Evolutionary conservation across 2,329 filamentous ascomycete genomes (phyloP).

Genomic region (Graphilbum fragrans): DNA sequence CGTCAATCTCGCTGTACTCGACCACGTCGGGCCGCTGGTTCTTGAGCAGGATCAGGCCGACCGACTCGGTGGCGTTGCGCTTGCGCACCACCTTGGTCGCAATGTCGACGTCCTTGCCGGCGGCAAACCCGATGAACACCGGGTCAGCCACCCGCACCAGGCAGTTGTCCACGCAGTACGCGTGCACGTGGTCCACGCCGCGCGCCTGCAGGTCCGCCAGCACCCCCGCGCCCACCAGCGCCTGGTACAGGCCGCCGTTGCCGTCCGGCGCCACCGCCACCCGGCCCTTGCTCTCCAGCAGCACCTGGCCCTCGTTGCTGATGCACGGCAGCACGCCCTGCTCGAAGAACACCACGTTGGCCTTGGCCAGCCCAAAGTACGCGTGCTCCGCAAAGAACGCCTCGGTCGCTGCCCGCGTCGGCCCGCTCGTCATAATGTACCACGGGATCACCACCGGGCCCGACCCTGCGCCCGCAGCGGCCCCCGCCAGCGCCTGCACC

Average conservation of each 20-base stretch:
- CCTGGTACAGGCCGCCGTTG: constrained; percentile 94
- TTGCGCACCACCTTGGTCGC: constrained; percentile 99
- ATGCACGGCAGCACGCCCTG: constrained; percentile 95
- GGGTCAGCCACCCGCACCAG: constrained; percentile 98
- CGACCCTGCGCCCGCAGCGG: constrained; percentile 35
- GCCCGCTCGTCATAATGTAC: constrained; percentile 99
- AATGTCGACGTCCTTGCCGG: constrained; percentile 80
- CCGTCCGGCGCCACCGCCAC: constrained; percentile 93
- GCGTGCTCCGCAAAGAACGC: constrained; percentile 80
- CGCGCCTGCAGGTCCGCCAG: constrained; percentile 80
- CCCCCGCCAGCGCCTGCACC: constrained; percentile 67
- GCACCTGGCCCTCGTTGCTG: constrained; percentile 93
- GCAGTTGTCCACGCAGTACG: constrained; percentile 98
- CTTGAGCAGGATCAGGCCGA: constrained; percentile 87
- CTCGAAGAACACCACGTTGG: constrained; percentile 88
- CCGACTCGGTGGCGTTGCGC: constrained; percentile 89
- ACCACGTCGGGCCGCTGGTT: constrained; percentile 95
- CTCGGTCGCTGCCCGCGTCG: constrained; percentile 84
- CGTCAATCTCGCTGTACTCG: constrained; percentile 95
- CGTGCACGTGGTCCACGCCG: constrained; percentile 88
- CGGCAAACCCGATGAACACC: constrained; percentile 86
- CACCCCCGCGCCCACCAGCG: constrained; percentile 67
- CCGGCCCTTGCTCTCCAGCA: constrained; percentile 81
- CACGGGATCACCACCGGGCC: constrained; percentile 64
- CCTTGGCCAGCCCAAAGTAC: constrained; percentile 79